Percentiles rank a stretch among this genome's conserved stretches.
phyloP scores from a whole-genome alignment of 306 rosid species.

The Betula pendula region DNA sequence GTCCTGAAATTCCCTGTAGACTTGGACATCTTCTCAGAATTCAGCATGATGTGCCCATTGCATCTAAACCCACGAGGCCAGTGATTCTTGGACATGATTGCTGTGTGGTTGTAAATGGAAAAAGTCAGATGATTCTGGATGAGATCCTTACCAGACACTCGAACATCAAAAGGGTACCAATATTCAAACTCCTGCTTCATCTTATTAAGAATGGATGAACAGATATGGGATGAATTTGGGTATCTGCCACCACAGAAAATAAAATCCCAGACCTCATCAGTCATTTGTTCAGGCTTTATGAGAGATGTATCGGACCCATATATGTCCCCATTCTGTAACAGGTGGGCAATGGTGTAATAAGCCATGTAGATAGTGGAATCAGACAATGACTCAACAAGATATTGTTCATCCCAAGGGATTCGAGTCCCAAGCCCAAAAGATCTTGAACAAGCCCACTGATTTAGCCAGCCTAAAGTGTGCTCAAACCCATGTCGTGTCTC shows the following conservation, averaged over 20 bases:
- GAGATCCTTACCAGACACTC: constrained; percentile 96
- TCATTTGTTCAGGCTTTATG: constrained; percentile 71
- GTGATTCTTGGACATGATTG: constrained; percentile 62
- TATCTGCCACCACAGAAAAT: constrained; percentile 66
- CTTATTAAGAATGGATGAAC: constrained; percentile 49
- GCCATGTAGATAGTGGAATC: constrained; percentile 98
- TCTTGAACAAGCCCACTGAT: constrained; percentile 97
- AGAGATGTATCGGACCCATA: constrained; percentile 56
- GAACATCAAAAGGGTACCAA: constrained; percentile 94
- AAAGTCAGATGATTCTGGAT: constrained; percentile 91
- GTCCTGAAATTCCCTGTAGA: constrained; percentile 95
- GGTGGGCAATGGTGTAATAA: constrained; percentile 81
- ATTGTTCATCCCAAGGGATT: constrained; percentile 93
- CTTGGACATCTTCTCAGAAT: constrained; percentile 92
- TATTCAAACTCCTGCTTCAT: constrained; percentile 95
- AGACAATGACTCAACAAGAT: constrained; percentile 79
- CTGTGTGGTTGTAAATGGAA: constrained; percentile 81
- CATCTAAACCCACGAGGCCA: constrained; percentile 96
- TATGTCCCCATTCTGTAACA: constrained; percentile 70
- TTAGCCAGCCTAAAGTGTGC: constrained; percentile 86
- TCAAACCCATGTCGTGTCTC: constrained; percentile 88
- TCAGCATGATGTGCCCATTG: constrained; percentile 90
- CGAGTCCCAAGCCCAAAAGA: constrained; percentile 96
- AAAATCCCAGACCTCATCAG: constrained; percentile 85
- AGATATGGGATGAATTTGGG: constrained; percentile 67